Evolutionary conservation across 2,329 filamentous ascomycete genomes (phyloP), one percentile per base, ranked within the genome.

Genomic region (Decorospora gaudefroyi): DNA sequence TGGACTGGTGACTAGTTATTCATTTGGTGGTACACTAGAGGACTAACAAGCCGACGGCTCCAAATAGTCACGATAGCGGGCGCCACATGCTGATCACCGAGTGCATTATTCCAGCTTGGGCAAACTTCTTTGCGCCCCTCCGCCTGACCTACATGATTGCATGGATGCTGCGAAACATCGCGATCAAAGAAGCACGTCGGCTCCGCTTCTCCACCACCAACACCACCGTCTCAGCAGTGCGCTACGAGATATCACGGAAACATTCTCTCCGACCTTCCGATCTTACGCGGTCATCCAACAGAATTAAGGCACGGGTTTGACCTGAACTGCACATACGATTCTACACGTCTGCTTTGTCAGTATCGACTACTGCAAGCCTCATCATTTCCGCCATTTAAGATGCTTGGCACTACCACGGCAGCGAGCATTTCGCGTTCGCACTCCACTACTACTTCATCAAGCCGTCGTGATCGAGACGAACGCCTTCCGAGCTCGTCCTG

Each of bases 341-440:
- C 33, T 16, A 26, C 21, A 42, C 32, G 23, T 50, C 52, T 37
- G 43, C 37, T 29, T 26, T 42, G 13, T 30, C 43, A 15, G 37
- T 38, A 36, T 17, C n/a, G 16, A 22, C 40, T 43, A 44, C 53
- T 56, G 53, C 57, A 56, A 58, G 51, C 55, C 51, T 49, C 33
- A 23, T 43, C 38, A 28, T 42, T 34, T 46, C 30, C 42, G 37
- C 32, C 7, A 27, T 35, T 25, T 25, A 22, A 15, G 33, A 9
- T 8, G 15, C 42, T 52, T 54, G 53, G 48, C 42, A 38, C 26
- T 23, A 10, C 27, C 26, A 33, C 42, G 13, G 32, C 27, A 54
- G 28, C 38, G 42, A 47, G 32, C 33, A 32, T 17, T 30, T 27
- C 30, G 25, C 21, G 27, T 41, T 27, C 16, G 4, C 15, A 11